Evolutionary conservation across 2,329 filamentous ascomycete genomes (phyloP).

Genomic region (Colletotrichum noveboracense): DNA sequence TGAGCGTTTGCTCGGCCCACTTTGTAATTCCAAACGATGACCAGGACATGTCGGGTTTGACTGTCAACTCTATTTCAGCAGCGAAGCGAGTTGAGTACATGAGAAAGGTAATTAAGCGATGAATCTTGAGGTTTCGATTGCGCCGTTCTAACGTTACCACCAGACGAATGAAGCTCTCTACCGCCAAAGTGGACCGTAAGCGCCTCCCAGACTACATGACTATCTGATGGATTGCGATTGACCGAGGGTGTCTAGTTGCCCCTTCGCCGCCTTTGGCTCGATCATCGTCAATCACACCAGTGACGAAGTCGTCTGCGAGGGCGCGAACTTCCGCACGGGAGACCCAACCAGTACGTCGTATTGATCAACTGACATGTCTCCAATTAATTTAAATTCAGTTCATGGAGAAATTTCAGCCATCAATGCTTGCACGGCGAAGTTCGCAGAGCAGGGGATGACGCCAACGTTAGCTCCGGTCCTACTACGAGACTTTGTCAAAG

Average conservation of each 20-base stretch:
- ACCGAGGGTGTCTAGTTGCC: slow-evolving; percentile 37
- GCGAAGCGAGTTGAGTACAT: slow-evolving; percentile 7
- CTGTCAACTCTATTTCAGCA: slow-evolving; percentile 7
- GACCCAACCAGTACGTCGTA: background rate
- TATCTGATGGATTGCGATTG: background rate
- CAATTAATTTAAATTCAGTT: background rate
- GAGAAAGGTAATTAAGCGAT: background rate
- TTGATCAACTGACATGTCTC: rapidly evolving
- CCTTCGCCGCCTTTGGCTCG: slow-evolving; percentile 57
- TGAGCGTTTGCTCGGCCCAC: background rate
- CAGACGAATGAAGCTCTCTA: slow-evolving; percentile 2
- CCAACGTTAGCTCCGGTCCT: background rate
- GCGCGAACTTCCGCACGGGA: slow-evolving; percentile 15
- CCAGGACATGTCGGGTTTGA: slow-evolving; percentile 12
- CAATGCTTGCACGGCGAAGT: slow-evolving; percentile 9
- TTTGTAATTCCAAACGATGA: slow-evolving; percentile 12
- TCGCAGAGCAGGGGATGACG: slow-evolving; percentile 6
- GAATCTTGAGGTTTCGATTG: rapidly evolving
- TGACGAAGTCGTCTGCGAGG: slow-evolving; percentile 30
- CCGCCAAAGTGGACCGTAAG: slow-evolving; percentile 12
- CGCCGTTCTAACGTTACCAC: rapidly evolving
- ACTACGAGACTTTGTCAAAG: rapidly evolving
- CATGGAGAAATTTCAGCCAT: slow-evolving; percentile 19
- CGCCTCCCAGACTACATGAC: background rate
- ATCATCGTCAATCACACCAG: slow-evolving; percentile 62